These are phyloP conservation scores for Agaricales sp. DNA, from an alignment of 1,284 basidiomycete species.

Conservation along the genomic window DNA sequence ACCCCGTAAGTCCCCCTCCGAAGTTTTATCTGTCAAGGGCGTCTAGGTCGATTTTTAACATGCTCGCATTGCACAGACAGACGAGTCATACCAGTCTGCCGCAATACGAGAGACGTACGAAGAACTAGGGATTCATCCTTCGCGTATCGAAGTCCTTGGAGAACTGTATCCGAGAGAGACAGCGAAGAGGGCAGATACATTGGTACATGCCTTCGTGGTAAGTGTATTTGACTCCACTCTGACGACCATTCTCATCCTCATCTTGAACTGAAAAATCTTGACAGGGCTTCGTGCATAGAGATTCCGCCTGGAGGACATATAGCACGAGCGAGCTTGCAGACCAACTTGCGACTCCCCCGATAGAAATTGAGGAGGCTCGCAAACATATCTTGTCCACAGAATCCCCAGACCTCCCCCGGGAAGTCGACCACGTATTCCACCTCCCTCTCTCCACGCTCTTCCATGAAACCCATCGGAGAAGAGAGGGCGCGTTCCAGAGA, in stretches of 20 bases:
- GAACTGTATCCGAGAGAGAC: constrained; percentile 49
- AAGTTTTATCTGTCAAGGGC: not conserved
- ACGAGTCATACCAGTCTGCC: constrained; percentile 39
- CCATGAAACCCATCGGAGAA: constrained; percentile 32
- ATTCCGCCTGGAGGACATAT: constrained; percentile 47
- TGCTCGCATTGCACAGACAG: constrained; percentile 30
- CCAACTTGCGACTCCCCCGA: no score
- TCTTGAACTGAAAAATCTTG: not conserved
- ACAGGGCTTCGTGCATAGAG: constrained; percentile 8
- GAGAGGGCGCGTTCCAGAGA: constrained; percentile 39
- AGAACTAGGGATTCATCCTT: constrained; percentile 52
- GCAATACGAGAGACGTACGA: constrained; percentile 68
- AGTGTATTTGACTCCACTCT: constrained; percentile 18
- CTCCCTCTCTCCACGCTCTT: constrained; percentile 47
- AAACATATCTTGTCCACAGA: constrained; percentile 39
- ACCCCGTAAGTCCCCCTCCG: constrained; percentile 32
- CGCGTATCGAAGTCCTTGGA: constrained; percentile 56
- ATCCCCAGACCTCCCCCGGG: constrained; percentile 35
- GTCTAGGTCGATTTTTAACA: constrained; percentile 4
- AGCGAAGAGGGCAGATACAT: constrained; percentile 45
- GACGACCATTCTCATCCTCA: not conserved
- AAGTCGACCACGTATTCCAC: constrained; percentile 65
- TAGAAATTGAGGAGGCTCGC: constrained; percentile 19
- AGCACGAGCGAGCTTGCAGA: no score
- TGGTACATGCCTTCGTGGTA: constrained; percentile 70